Evolutionary conservation across 176 grass and related monocot genomes (phyloP).

Genomic region (Aegilops tauschii): DNA sequence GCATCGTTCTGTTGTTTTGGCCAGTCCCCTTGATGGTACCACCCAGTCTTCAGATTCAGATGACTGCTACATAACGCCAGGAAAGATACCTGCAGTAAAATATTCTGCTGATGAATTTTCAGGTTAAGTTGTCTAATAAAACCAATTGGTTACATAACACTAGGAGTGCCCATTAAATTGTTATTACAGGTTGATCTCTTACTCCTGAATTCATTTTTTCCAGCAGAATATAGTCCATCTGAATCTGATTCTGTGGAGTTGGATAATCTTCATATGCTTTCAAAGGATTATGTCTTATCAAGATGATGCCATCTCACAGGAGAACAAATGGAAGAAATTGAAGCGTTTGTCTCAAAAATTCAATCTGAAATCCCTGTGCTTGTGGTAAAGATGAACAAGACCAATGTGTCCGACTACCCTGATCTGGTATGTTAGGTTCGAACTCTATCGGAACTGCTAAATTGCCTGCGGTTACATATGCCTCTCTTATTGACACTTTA

Average conservation of each 20-base stretch:
- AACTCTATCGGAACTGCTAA: background rate
- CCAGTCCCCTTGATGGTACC: background rate
- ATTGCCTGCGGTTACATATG: background rate
- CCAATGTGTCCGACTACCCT: background rate
- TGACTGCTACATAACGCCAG: background rate
- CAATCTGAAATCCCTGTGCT: background rate
- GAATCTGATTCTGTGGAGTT: background rate
- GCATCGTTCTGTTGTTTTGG: background rate
- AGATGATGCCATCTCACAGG: background rate
- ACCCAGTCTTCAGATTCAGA: background rate
- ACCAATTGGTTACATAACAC: no score
- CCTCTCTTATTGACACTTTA: no score
- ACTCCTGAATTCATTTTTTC: background rate
- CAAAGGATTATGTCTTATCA: conserved; percentile 13
- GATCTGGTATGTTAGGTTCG: background rate
- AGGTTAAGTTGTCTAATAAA: no score
- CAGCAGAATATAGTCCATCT: background rate
- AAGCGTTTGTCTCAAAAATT: background rate
- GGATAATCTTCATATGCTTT: background rate
- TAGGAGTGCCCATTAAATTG: no score
- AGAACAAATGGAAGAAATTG: background rate
- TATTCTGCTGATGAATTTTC: background rate
- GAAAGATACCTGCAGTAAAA: background rate
- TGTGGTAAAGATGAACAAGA: conserved; percentile 27
- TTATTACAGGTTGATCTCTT: no score